These are phyloP conservation scores for Anaeromyces robustus DNA, from an alignment of 192 early-diverging fungal genomes.

Conservation along the genomic window DNA sequence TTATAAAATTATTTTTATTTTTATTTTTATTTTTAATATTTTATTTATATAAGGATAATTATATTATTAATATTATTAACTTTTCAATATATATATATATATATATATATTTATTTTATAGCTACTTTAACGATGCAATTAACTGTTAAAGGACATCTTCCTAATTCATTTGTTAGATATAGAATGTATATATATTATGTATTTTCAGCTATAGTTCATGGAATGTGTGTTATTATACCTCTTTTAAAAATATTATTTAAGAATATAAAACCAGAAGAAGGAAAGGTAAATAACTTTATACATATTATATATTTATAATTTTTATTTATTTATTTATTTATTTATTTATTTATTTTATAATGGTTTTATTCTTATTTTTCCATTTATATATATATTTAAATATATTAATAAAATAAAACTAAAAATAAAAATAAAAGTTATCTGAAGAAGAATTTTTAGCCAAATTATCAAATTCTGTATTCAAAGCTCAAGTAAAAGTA, in stretches of 20 bases:
- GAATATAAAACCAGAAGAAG: background rate
- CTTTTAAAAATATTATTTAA: background rate
- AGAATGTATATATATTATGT: background rate
- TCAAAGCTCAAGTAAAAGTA: background rate
- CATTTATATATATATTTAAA: no score
- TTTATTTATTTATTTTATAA: no score
- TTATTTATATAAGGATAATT: no score
- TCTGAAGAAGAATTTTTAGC: background rate
- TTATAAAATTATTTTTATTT: no score
- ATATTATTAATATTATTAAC: no score
- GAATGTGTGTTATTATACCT: background rate
- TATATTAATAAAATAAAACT: no score
- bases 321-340: no score
- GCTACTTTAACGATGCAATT: background rate
- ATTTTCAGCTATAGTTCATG: background rate
- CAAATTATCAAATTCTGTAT: background rate
- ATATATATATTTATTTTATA: no score
- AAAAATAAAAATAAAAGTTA: background rate
- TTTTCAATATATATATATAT: no score
- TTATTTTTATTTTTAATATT: no score
- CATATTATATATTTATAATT: no score
- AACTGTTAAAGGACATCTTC: background rate
- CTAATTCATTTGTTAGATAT: background rate
- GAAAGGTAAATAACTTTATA: background rate
- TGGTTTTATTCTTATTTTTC: no score